phyloP scores from a whole-genome alignment of 164 flowering plant genomes.

The Vitis cinerea region DNA sequence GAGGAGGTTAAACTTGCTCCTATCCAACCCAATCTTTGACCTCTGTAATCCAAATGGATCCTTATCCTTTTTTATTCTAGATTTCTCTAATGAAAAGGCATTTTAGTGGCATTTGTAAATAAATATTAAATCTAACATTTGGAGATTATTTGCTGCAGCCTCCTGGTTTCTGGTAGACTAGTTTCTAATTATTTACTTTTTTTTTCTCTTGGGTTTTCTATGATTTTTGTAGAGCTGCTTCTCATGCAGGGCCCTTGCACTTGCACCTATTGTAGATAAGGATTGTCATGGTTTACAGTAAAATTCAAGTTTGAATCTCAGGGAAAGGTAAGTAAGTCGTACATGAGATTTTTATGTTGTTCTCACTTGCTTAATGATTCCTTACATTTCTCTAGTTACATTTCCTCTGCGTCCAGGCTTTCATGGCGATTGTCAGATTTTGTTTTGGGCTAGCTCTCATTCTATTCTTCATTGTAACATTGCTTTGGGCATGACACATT shows the following conservation, averaged over 20 bases:
- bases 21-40: neutral
- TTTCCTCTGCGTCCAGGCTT: conserved; percentile 48
- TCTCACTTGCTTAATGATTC: neutral
- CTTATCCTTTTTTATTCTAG: neutral
- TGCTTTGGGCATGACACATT: conserved; percentile 54
- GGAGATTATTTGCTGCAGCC: neutral
- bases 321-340: conserved; percentile 44
- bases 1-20: neutral
- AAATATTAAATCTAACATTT: neutral
- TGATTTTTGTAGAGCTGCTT: conserved; percentile 7
- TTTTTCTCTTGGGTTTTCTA: no score
- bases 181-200: no score
- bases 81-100: neutral
- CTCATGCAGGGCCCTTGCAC: conserved; percentile 77
- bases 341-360: neutral
- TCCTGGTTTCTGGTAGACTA: no score
- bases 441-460: conserved; percentile 63
- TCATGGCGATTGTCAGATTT: conserved; percentile 50
- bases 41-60: neutral
- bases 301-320: conserved; percentile 65
- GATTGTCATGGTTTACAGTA: conserved; percentile 72
- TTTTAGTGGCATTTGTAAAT: neutral
- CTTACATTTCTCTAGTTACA: no score
- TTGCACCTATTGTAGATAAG: conserved; percentile 76
- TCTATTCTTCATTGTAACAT: conserved; percentile 56